Percentiles rank a stretch among this genome's conserved stretches.
phyloP scores from a whole-genome alignment of 2,329 filamentous ascomycete genomes.

The Trichoderma polysporum region DNA sequence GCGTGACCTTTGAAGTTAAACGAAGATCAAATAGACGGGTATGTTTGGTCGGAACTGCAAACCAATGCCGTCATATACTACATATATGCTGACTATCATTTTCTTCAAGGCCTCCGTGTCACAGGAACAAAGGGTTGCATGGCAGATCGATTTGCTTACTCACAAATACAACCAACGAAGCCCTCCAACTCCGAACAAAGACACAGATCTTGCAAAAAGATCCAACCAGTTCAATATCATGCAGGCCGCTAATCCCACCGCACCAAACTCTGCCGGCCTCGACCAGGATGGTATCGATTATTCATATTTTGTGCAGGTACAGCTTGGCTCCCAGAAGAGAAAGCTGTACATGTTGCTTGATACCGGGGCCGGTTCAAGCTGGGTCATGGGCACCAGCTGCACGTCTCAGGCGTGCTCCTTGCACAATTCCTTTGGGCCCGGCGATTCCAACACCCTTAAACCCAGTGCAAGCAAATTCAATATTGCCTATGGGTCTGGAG shows the following conservation, averaged over 20 bases:
- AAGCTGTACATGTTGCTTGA: conserved; percentile 63
- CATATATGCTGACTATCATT: conserved; percentile 1
- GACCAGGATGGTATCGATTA: conserved; percentile 65
- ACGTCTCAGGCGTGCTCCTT: conserved; percentile 61
- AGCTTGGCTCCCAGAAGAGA: conserved; percentile 55
- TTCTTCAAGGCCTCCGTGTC: conserved; percentile 34
- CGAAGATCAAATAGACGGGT: conserved; percentile 32
- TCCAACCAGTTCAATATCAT: conserved; percentile 50
- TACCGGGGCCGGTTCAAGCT: conserved; percentile 70
- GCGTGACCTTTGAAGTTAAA: conserved; percentile 43
- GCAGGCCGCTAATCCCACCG: conserved; percentile 45
- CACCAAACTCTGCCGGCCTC: conserved; percentile 53
- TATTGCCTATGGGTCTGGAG: conserved; percentile 75
- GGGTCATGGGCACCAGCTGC: conserved; percentile 78
- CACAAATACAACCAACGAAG: conserved; percentile 21
- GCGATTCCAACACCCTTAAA: conserved; percentile 64
- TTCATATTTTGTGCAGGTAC: conserved; percentile 61
- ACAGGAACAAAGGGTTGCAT: conserved; percentile 38
- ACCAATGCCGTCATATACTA: neutral
- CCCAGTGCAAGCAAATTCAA: conserved; percentile 55
- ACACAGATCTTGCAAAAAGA: conserved; percentile 35
- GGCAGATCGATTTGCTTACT: conserved; percentile 26
- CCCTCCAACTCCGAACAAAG: neutral
- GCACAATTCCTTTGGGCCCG: conserved; percentile 68
- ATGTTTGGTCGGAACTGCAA: neutral